Percentiles rank a stretch among this genome's conserved stretches.
These are phyloP conservation scores for Pugionium dolabratum DNA, from an alignment of 345 rosid genomes.

Conservation along the genomic window DNA sequence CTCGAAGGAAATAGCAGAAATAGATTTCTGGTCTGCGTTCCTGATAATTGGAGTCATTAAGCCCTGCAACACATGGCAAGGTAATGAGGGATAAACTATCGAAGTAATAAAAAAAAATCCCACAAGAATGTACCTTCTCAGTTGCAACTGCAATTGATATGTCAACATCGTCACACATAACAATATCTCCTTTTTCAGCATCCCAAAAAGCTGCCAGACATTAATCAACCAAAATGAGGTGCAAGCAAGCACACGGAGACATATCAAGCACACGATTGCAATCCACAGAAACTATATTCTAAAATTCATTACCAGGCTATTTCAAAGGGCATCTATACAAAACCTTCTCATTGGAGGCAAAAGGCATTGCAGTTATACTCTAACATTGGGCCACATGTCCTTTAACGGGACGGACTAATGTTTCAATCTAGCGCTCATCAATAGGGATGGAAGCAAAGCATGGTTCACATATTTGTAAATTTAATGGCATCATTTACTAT, in stretches of 20 bases:
- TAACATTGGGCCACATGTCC: no score
- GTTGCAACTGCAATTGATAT: conserved; percentile 97
- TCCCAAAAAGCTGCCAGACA: conserved; percentile 78
- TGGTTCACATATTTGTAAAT: background rate
- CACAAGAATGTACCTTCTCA: conserved; percentile 68
- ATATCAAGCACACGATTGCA: conserved; percentile 11
- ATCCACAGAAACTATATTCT: background rate
- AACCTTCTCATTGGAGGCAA: no score
- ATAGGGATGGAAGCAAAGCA: background rate
- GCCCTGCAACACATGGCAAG: conserved; percentile 59
- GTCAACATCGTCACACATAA: conserved; percentile 71
- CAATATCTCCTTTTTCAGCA: conserved; percentile 66
- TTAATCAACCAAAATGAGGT: conserved; percentile 31
- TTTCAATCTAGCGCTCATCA: no score
- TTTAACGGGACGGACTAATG: no score
- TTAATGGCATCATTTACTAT: background rate
- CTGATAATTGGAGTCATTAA: conserved; percentile 90
- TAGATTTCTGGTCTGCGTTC: conserved; percentile 94
- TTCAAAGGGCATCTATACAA: no score
- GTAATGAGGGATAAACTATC: conserved; percentile 26
- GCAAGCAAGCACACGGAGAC: conserved; percentile 15
- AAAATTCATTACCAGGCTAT: no score
- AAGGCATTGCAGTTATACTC: no score
- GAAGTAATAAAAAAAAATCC: conserved; percentile 16
- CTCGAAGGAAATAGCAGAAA: conserved; percentile 82